Base-by-base conservation (phyloP, 2,329 filamentous ascomycete species). In the Ophiostoma populinum region DNA sequence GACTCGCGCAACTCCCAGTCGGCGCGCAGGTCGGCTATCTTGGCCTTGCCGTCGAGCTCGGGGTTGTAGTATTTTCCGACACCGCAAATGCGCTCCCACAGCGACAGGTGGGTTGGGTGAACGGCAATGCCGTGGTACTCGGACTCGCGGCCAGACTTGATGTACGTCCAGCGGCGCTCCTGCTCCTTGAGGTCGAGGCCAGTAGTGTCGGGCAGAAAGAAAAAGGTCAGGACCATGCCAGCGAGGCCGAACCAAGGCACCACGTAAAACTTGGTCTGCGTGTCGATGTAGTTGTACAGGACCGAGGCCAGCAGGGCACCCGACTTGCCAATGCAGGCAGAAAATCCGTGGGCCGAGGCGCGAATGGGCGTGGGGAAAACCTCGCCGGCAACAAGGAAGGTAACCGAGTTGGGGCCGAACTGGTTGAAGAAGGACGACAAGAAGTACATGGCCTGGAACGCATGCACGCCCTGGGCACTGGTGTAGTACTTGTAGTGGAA, bases 371-470 rank as follows among this genome's bases (percentile, higher is more conserved):
- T 93, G 8, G 87, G 87, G 67, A 82, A 95, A n/a, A 93, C 83
- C 55, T 95, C 87, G 28, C 83, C 87, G 28, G 87, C 87, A 24
- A 92, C 81, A 46, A 95, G 71, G 79, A 95, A 95, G 42, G 86
- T 93, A 49, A 94, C 85, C 31, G 75, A 78, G 68, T 95, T 95
- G 57, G 87, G 87, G 10, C 87, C 87, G 51, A 95, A 95, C 55
- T 95, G 87, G 68, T 94, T 94, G 75, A 95, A 95, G 66, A 95
- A 95, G 17, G 82, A 92, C 7, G 83, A 92, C 47, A 95, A 56
- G 62, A 93, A 94, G 68, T 94, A 94, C 83, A 95, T 93, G 52
- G 86, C 75, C 63, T 94, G 86, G 75, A 95, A 95, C n/a, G 67
- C 63, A 50, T 82, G 75, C 54, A 94, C 78, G 48, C 82, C 72